Evolutionary conservation across 257 asterid genomes (phyloP), one percentile per base, ranked within the genome.

Genomic region (Rhazya stricta): DNA sequence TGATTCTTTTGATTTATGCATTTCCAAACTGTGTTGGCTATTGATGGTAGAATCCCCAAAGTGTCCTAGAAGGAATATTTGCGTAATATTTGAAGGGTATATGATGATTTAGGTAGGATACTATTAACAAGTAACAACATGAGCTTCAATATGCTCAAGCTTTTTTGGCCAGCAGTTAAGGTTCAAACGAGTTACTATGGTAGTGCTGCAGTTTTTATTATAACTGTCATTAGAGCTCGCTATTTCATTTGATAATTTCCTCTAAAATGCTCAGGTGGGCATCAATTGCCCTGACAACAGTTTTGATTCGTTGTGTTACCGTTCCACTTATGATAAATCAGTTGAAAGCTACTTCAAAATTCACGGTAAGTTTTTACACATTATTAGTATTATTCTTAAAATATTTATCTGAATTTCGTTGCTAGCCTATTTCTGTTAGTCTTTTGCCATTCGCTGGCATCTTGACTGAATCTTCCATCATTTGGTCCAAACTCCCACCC

Each of bases 241-340:
- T 51, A 29, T 21, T 65, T 78, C 25, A 36, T 21, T 25, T 72
- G 54, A 41, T 21, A 32, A 41, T 37, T 5, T 7, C 32, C 27
- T 67, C 19, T 51, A 10, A 67, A 46, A 34, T 84, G 67, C 80
- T 83, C 86, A 94, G 99, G 99, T 94, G 99, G 97, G 91, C 86
- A 68, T 82, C 99, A 18, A 87, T 94, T 75, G 85, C 77, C 70
- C 62, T 63, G 74, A 82, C 98, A 73, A 87, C 97, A 10, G 19
- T 92, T 76, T 39, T 92, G 72, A 92, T 94, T 79, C 93, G 97
- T 53, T 29, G 46, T 45, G 4, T 84, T 57, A 87, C 88, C 76
- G 56, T 91, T 84, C 99, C 99, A 19, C 74, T 94, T 74, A 72
- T 88, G 82, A 78, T 94, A 66, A 82, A 91, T 85, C 96, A 89